Conservation (phyloP, 2,329 filamentous ascomycete genomes). For the Phialophora macrospora region DNA sequence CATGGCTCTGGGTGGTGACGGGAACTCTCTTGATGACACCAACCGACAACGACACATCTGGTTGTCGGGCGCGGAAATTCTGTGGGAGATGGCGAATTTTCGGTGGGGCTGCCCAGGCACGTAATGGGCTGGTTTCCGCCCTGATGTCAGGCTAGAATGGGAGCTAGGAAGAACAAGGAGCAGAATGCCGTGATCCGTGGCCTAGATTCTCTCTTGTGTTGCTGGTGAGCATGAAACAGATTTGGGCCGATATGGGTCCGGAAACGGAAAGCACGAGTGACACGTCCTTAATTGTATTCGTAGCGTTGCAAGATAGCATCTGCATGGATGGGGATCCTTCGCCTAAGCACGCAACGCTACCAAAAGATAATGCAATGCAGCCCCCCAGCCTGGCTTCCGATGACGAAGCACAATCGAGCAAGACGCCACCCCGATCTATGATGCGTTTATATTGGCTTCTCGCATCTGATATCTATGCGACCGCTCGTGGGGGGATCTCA, state of each 20-base stretch:
- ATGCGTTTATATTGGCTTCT: constrained; percentile 30
- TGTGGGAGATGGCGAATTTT: constrained; percentile 1
- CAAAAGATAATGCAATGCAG: constrained; percentile 35
- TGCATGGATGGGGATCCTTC: neutral
- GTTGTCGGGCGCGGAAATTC: constrained; percentile 12
- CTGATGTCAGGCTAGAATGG: constrained; percentile 17
- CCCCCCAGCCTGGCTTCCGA: constrained; percentile 12
- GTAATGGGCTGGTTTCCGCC: constrained; percentile 24
- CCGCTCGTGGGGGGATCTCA: neutral
- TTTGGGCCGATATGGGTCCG: constrained; percentile 5
- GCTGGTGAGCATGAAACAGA: neutral
- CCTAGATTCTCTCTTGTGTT: constrained; percentile 6
- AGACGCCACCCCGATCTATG: constrained; percentile 34
- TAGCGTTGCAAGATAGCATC: neutral
- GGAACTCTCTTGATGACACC: constrained; percentile 1
- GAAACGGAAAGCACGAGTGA: constrained; percentile 4
- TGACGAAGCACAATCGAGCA: constrained; percentile 29
- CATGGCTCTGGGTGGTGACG: constrained; percentile 10
- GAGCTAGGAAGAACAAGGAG: constrained; percentile 26
- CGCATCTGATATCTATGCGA: neutral
- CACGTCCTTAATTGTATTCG: neutral
- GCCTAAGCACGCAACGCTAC: constrained; percentile 10
- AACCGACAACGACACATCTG: constrained; percentile 3
- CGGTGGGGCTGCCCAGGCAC: constrained; percentile 5
- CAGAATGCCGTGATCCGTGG: constrained; percentile 11